These are phyloP conservation scores for Geosmithia putterillii DNA, from an alignment of 2,329 filamentous ascomycete species.

Conservation along the genomic window DNA sequence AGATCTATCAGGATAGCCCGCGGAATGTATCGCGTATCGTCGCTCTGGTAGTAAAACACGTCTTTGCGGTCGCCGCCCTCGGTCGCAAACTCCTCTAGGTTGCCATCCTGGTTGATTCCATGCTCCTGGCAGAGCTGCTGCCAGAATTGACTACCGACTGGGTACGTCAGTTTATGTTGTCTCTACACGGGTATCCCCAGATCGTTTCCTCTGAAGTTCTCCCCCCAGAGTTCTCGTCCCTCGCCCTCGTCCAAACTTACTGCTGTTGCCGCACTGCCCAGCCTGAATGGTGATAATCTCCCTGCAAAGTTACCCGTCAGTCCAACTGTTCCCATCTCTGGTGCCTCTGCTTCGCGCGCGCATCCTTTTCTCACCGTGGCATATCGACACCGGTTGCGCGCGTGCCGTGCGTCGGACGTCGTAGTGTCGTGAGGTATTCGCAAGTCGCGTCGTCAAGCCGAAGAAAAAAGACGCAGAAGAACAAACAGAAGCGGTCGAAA, in stretches of 20 bases:
- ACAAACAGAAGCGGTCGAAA: no score
- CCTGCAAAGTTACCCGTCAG: conserved; percentile 30
- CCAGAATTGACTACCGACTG: conserved; percentile 97
- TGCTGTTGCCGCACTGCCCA: conserved; percentile 98
- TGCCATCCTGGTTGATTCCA: conserved; percentile 93
- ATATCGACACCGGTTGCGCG: no score
- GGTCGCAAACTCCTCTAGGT: conserved; percentile 93
- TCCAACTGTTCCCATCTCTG: no score
- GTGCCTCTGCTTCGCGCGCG: not conserved
- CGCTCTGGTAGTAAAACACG: conserved; percentile 98
- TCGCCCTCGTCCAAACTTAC: conserved; percentile 40
- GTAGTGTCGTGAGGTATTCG: no score
- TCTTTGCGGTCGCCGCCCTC: conserved; percentile 97
- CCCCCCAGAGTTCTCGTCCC: not conserved
- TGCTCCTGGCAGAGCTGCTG: conserved; percentile 97
- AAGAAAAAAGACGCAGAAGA: no score
- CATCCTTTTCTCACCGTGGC: conserved; percentile 4
- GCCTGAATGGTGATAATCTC: conserved; percentile 99
- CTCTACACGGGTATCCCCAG: no score
- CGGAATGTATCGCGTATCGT: conserved; percentile 96
- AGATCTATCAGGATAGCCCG: conserved; percentile 91
- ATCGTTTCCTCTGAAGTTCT: not conserved
- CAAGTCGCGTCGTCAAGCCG: no score
- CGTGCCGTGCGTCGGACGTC: no score
- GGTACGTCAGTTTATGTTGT: not conserved